phyloP scores from a whole-genome alignment of 768 basidiomycete species.

The Suillus variegatus region DNA sequence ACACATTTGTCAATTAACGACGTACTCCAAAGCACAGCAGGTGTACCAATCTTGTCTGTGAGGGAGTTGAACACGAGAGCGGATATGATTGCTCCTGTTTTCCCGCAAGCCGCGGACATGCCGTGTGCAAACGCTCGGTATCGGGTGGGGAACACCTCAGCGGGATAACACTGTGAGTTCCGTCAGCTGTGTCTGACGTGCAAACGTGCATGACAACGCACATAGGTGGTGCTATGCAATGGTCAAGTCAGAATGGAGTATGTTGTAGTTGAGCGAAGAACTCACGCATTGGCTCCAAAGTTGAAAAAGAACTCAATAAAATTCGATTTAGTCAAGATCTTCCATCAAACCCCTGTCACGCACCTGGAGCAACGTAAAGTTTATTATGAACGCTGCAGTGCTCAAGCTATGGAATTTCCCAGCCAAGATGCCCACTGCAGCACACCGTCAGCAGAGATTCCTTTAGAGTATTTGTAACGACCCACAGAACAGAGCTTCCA shows the following conservation, averaged over 20 bases:
- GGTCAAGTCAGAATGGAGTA: background rate
- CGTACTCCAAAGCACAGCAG: conserved; percentile 71
- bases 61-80: conserved; percentile 73
- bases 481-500: conserved; percentile 68
- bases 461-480: conserved; percentile 11
- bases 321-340: background rate
- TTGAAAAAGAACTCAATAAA: conserved; percentile 70
- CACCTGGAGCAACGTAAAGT: conserved; percentile 69
- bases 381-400: conserved; percentile 65
- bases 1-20: conserved; percentile 18
- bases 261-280: background rate
- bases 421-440: conserved; percentile 65
- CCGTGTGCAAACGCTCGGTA: conserved; percentile 77
- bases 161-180: conserved; percentile 58
- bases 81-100: conserved; percentile 76
- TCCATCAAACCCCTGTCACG: background rate
- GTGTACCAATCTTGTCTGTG: conserved; percentile 60
- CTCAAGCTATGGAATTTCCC: conserved; percentile 59
- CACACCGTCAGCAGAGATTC: background rate
- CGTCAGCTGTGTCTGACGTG: background rate
- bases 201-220: conserved; percentile 27
- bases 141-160: conserved; percentile 79
- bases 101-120: conserved; percentile 71
- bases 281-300: conserved; percentile 73
- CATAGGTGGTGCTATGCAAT: conserved; percentile 50